Evolutionary conservation across 495 filamentous ascomycete genomes (phyloP).

Genomic region (Hapsidospora chrysogenum): DNA sequence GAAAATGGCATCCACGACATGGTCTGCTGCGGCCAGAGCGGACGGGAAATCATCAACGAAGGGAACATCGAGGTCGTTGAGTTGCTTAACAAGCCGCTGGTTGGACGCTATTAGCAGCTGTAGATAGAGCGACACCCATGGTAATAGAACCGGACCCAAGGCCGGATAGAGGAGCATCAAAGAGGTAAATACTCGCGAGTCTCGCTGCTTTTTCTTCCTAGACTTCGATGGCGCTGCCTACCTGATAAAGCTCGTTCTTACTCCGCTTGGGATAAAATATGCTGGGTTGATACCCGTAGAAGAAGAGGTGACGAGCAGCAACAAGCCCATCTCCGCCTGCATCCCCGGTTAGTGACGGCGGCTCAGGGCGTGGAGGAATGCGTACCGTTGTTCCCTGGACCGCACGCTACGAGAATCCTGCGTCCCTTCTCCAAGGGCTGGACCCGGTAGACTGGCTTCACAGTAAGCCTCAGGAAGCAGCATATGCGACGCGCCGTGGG

Average conservation of each 20-base stretch:
- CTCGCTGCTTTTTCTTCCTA: too few relatives aligned
- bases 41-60: conserved; percentile 66
- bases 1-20: conserved; percentile 89
- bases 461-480: conserved; percentile 1
- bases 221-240: too few relatives aligned
- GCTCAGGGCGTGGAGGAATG: background rate
- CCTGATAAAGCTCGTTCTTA: conserved; percentile 81
- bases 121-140: too few relatives aligned
- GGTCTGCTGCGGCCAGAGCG: conserved; percentile 49
- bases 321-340: conserved; percentile 87
- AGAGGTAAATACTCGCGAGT: too few relatives aligned
- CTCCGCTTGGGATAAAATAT: conserved; percentile 86
- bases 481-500: background rate
- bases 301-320: conserved; percentile 81
- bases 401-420: conserved; percentile 73
- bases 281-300: conserved; percentile 81
- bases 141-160: too few relatives aligned
- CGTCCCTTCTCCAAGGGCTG: conserved; percentile 60
- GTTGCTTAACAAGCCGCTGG: conserved; percentile 67
- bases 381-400: conserved; percentile 85
- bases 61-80: conserved; percentile 64
- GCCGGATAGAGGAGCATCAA: too few relatives aligned
- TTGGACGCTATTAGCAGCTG: conserved; percentile 11
- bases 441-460: conserved; percentile 52
- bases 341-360: conserved; percentile 8